A percentile compares a stretch with the other conserved stretches of the same genome.
These are phyloP conservation scores for Colletotrichum sp. DNA, from an alignment of 2,329 filamentous ascomycete species.

Conservation along the genomic window DNA sequence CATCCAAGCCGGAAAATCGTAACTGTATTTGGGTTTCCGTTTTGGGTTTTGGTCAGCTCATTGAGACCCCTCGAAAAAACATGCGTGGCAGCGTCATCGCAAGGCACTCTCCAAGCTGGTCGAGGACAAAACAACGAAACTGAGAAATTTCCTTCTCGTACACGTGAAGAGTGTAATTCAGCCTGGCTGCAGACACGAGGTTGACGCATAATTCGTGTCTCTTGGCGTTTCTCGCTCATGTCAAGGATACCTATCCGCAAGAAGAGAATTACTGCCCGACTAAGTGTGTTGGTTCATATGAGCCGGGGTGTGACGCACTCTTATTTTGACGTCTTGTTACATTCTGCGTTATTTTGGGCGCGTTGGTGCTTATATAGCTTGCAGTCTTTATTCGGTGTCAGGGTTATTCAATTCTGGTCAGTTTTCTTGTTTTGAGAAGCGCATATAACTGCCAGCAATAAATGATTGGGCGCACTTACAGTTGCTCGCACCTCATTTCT, in stretches of 20 bases:
- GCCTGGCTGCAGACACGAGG: background rate
- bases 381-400: no score
- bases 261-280: background rate
- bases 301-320: background rate
- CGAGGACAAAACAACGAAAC: background rate
- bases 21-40: background rate
- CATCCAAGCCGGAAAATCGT: no score
- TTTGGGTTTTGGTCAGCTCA: background rate
- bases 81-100: background rate
- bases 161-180: no score
- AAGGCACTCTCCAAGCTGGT: background rate
- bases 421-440: no score
- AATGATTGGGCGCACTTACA: no score
- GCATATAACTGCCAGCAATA: no score
- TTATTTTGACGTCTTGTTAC: background rate
- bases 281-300: background rate
- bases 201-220: background rate
- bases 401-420: no score
- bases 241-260: background rate
- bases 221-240: background rate
- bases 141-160: background rate
- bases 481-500: no score
- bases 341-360: no score
- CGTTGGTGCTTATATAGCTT: no score
- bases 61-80: background rate